Percentiles rank a stretch among this genome's conserved stretches.
phyloP scores from a whole-genome alignment of 306 rosid genomes.

The Betula pendula region DNA sequence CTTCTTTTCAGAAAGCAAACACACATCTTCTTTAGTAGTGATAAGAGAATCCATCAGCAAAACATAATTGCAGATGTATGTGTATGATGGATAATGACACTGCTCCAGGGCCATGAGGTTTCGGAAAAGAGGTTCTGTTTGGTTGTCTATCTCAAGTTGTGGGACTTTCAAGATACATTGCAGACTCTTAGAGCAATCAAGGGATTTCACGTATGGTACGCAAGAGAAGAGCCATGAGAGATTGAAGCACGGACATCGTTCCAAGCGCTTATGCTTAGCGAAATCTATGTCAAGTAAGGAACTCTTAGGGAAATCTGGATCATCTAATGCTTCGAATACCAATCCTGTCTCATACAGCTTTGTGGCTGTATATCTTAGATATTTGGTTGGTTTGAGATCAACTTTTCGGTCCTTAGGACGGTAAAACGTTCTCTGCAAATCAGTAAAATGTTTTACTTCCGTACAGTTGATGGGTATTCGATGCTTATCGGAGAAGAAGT shows the following conservation, averaged over 20 bases:
- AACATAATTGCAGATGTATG: slow-evolving; percentile 32
- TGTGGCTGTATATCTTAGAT: neutral
- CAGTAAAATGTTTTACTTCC: neutral
- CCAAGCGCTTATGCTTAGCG: neutral
- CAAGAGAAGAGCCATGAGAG: neutral
- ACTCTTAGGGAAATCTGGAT: neutral
- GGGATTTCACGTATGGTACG: neutral
- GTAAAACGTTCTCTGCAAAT: neutral
- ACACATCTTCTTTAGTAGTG: slow-evolving; percentile 21
- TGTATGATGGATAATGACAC: slow-evolving; percentile 8
- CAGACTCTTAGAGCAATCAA: rapidly evolving
- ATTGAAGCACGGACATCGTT: neutral
- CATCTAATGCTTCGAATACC: neutral
- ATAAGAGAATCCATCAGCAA: slow-evolving; percentile 25
- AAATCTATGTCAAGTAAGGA: neutral
- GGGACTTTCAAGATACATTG: slow-evolving; percentile 11
- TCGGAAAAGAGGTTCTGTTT: slow-evolving; percentile 17
- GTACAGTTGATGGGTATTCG: neutral
- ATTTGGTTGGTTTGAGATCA: rapidly evolving
- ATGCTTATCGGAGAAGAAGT: neutral
- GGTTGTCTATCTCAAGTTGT: neutral
- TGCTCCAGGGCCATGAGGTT: slow-evolving; percentile 41
- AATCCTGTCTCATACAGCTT: slow-evolving; percentile 14
- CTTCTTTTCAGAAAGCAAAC: slow-evolving; percentile 15
- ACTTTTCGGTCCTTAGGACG: rapidly evolving